Conservation (phyloP, 2,329 filamentous ascomycete species). For the Xylaria sp. region DNA sequence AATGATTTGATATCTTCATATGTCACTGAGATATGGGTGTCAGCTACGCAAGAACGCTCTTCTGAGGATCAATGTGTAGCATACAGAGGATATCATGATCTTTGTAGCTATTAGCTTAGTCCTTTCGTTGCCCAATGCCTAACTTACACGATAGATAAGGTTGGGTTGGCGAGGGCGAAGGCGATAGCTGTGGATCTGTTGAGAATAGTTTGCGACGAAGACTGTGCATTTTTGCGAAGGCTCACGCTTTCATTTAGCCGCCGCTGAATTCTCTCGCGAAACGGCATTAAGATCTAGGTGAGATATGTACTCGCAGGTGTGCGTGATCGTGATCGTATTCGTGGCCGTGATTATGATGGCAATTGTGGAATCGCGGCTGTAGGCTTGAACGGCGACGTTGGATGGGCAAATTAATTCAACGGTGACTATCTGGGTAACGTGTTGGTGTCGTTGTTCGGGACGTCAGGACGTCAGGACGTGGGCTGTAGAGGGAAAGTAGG, state of each 20-base stretch:
- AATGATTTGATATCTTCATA: conserved; percentile 89
- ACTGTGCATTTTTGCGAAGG: conserved; percentile 35
- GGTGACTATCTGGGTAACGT: neutral
- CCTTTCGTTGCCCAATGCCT: neutral
- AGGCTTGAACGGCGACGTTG: neutral
- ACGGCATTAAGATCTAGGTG: conserved; percentile 42
- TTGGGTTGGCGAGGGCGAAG: conserved; percentile 51
- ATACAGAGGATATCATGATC: conserved; percentile 53
- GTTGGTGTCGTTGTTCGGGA: conserved; percentile 3
- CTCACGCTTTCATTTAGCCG: conserved; percentile 50
- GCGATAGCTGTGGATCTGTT: conserved; percentile 47
- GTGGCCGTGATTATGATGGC: too few relatives aligned
- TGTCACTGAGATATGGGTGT: conserved; percentile 69
- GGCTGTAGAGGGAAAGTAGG: neutral
- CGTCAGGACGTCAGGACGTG: too few relatives aligned
- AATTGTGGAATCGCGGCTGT: neutral
- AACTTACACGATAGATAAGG: conserved; percentile 59
- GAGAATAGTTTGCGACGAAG: conserved; percentile 39
- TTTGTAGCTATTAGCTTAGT: conserved; percentile 40
- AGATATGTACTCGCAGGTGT: conserved; percentile 8
- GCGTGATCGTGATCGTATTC: neutral
- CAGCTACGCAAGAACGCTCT: conserved; percentile 23
- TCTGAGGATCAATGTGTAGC: conserved; percentile 27
- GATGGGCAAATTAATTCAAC: neutral
- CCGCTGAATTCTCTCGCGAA: conserved; percentile 47